These are phyloP conservation scores for Stephanodiscus minutulus DNA, from an alignment of 108 stramenopile genomes.

Conservation along the genomic window DNA sequence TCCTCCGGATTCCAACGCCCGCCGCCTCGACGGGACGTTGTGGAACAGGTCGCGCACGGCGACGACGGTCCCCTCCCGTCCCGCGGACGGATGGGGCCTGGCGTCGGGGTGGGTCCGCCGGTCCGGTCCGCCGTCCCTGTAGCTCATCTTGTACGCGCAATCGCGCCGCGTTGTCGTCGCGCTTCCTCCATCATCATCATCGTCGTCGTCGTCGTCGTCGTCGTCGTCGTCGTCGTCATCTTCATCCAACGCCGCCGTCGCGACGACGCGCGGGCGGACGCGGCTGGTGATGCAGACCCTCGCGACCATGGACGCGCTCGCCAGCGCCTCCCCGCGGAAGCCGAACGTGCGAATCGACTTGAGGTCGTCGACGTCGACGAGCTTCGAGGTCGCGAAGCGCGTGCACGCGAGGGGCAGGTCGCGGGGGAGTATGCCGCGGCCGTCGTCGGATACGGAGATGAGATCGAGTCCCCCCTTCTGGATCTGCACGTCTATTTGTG, in stretches of 20 bases:
- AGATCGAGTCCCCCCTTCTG: conserved; percentile 15
- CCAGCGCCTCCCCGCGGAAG: conserved; percentile 97
- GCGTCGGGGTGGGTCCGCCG: conserved; percentile 20
- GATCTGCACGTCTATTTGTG: conserved; percentile 30
- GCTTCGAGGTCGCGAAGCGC: conserved; percentile 96
- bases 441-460: conserved; percentile 71
- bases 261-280: conserved; percentile 6
- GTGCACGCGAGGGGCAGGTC: conserved; percentile 91
- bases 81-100: conserved; percentile 84
- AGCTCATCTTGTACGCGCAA: conserved; percentile 81
- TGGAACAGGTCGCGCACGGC: conserved; percentile 96
- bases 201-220: conserved; percentile 18
- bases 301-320: conserved; percentile 76
- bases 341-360: conserved; percentile 85
- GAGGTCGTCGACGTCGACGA: conserved; percentile 85
- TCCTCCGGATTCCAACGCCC: conserved; percentile 58
- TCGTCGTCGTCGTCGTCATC: neutral
- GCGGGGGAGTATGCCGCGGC: conserved; percentile 58
- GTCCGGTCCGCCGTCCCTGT: conserved; percentile 74
- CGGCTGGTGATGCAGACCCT: conserved; percentile 57
- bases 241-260: no score
- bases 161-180: neutral
- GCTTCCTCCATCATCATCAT: conserved; percentile 11
- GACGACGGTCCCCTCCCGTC: conserved; percentile 89
- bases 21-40: conserved; percentile 89